phyloP scores from a whole-genome alignment of 495 filamentous ascomycete species.

The Penicillium longicatenatum region DNA sequence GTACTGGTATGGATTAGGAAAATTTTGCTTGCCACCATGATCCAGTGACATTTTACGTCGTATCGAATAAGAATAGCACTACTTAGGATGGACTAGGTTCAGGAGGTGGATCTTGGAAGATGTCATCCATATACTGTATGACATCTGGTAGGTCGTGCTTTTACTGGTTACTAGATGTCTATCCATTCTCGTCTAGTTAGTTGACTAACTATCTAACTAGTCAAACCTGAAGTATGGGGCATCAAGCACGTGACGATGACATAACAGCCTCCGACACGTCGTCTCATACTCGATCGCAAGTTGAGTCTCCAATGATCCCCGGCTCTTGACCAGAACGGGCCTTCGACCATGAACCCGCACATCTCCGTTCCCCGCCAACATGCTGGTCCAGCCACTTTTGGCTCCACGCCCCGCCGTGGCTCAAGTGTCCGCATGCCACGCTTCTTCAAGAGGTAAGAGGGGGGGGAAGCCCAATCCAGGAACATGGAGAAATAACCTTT shows the following conservation, averaged over 20 bases:
- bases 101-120: neutral
- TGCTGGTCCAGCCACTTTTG: constrained; percentile 55
- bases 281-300: constrained; percentile 2
- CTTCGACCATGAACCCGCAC: constrained; percentile 58
- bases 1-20: neutral
- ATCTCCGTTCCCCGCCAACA: constrained; percentile 64
- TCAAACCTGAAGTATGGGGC: neutral
- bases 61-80: neutral
- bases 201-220: no score
- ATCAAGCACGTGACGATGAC: constrained; percentile 22
- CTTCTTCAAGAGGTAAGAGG: constrained; percentile 53
- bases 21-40: neutral
- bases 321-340: constrained; percentile 23
- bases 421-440: constrained; percentile 59
- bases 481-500: neutral
- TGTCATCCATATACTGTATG: no score
- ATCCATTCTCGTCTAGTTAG: no score
- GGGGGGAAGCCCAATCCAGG: neutral
- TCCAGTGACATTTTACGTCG: neutral
- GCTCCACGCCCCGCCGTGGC: constrained; percentile 50
- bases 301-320: constrained; percentile 18
- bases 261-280: constrained; percentile 24
- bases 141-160: no score
- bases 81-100: neutral
- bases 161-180: no score